Evolutionary conservation across 139 green algal species (phyloP).

Genomic region (Chlamydomonas sp.): DNA sequence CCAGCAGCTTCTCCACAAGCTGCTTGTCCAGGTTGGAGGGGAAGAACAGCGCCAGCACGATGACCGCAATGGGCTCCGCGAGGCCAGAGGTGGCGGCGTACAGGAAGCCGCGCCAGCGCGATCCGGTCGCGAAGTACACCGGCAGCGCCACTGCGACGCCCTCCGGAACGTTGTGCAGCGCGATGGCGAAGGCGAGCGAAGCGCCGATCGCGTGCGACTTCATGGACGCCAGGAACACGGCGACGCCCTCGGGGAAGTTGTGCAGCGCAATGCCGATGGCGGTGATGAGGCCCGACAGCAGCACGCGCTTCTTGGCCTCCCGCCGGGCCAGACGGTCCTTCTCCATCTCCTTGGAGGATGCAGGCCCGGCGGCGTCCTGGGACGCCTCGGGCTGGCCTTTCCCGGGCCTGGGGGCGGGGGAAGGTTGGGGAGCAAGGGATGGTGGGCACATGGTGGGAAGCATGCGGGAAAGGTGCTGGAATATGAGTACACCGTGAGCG

Average conservation of each 20-base stretch:
- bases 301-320: conserved; percentile 52
- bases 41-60: conserved; percentile 67
- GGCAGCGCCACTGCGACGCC: conserved; percentile 89
- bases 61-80: conserved; percentile 73
- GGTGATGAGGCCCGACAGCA: conserved; percentile 77
- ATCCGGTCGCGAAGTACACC: conserved; percentile 90
- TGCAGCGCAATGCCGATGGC: conserved; percentile 85
- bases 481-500: too few species aligned
- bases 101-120: conserved; percentile 57
- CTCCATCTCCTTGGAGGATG: too few species aligned
- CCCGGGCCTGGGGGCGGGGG: too few species aligned
- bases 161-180: conserved; percentile 89
- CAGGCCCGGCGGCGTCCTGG: too few species aligned
- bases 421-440: too few species aligned
- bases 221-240: conserved; percentile 74
- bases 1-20: conserved; percentile 55
- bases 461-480: too few species aligned
- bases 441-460: too few species aligned
- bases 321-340: not conserved
- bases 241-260: conserved; percentile 87
- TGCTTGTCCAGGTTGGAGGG: conserved; percentile 50
- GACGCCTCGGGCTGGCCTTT: too few species aligned
- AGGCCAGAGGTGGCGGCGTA: conserved; percentile 60
- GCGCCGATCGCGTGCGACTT: conserved; percentile 61
- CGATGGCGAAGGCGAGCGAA: conserved; percentile 81